Conservation (phyloP, 768 basidiomycete genomes). For the Hypholoma fasciculare region DNA sequence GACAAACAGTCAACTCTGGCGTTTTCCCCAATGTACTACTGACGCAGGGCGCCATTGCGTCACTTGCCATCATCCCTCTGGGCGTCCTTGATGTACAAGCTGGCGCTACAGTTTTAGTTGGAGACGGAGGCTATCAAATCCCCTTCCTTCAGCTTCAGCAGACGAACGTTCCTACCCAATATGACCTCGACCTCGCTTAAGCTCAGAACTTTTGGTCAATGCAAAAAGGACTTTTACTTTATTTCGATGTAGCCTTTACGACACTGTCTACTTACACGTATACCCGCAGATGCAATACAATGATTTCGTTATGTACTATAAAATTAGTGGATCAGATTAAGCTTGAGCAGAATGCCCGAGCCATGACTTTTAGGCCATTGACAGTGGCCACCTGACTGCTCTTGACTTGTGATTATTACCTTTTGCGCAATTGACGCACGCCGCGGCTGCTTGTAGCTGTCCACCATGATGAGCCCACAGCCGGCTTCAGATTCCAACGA, state of each 20-base stretch:
- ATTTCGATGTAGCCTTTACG: not conserved
- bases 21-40: slow-evolving; percentile 56
- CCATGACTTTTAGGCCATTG: not conserved
- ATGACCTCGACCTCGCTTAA: slow-evolving; percentile 30
- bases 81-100: slow-evolving; percentile 54
- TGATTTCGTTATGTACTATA: not conserved
- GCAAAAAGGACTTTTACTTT: not conserved
- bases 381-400: not conserved
- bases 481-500: slow-evolving; percentile 3
- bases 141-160: slow-evolving; percentile 68
- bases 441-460: not conserved
- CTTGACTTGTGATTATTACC: slow-evolving; percentile 2
- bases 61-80: slow-evolving; percentile 58
- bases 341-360: too few species aligned
- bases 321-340: too few species aligned
- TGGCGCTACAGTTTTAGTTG: slow-evolving; percentile 47
- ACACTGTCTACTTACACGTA: not conserved
- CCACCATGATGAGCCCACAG: slow-evolving; percentile 9
- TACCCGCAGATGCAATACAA: not conserved
- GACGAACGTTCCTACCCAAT: slow-evolving; percentile 50
- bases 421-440: not conserved
- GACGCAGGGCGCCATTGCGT: slow-evolving; percentile 54
- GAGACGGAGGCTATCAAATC: slow-evolving; percentile 55
- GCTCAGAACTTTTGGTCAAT: not conserved
- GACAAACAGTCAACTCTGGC: slow-evolving; percentile 63